These are phyloP conservation scores for Neurospora pannonica DNA, from an alignment of 495 filamentous ascomycete species.

Conservation along the genomic window DNA sequence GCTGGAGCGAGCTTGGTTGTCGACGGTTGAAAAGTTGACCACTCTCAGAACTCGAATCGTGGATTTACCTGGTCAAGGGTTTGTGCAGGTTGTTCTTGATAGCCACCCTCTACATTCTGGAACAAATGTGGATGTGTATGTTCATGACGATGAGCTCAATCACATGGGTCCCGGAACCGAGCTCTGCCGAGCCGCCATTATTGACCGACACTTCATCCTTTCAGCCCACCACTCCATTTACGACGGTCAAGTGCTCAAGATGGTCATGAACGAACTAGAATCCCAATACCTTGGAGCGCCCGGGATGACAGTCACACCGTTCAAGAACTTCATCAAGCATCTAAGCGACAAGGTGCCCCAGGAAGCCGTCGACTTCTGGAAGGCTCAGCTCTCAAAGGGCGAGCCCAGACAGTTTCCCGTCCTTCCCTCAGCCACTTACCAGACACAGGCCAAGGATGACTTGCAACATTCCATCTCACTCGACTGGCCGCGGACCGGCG, in stretches of 20 bases:
- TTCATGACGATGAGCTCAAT: background rate
- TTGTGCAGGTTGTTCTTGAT: background rate
- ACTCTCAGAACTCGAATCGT: background rate
- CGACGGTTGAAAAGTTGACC: background rate
- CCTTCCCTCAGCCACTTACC: constrained; percentile 6
- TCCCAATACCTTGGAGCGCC: constrained; percentile 2
- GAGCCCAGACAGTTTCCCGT: constrained; percentile 13
- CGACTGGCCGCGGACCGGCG: background rate
- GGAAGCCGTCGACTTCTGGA: background rate
- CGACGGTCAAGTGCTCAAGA: constrained; percentile 50
- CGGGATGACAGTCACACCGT: constrained; percentile 11
- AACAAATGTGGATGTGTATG: background rate
- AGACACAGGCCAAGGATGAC: background rate
- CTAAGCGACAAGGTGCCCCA: constrained; percentile 10
- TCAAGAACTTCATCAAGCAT: constrained; percentile 35
- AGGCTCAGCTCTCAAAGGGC: background rate
- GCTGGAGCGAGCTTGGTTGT: constrained; percentile 35
- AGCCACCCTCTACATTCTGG: background rate
- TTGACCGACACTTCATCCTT: constrained; percentile 32
- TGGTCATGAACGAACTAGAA: constrained; percentile 13
- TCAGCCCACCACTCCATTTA: constrained; percentile 56
- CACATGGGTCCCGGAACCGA: background rate
- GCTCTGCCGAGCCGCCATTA: constrained; percentile 17
- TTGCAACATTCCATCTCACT: background rate
- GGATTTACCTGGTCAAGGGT: background rate